Evolutionary conservation across 805 yeast genomes (phyloP).

Genomic region (Wickerhamiella parazyma): DNA sequence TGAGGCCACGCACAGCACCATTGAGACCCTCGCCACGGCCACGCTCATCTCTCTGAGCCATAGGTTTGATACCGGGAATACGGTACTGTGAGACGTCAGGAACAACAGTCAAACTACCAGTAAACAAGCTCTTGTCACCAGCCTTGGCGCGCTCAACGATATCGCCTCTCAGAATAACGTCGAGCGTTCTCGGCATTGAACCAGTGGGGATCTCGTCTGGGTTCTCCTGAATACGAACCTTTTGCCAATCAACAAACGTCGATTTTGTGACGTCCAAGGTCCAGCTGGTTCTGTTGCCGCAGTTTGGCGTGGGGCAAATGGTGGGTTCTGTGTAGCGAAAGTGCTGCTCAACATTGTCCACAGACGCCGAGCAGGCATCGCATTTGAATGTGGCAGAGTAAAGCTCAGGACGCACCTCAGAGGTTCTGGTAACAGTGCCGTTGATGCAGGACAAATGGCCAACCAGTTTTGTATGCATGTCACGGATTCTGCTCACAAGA

Average conservation of each 20-base stretch:
- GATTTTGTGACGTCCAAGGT: conserved; percentile 71
- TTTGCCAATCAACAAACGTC: conserved; percentile 91
- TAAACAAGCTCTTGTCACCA: conserved; percentile 86
- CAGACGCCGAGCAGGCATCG: conserved; percentile 70
- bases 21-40: conserved; percentile 57
- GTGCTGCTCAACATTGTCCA: conserved; percentile 82
- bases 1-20: conserved; percentile 80
- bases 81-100: conserved; percentile 93
- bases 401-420: conserved; percentile 92
- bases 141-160: conserved; percentile 93
- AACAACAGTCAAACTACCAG: conserved; percentile 87
- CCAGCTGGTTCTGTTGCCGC: conserved; percentile 80
- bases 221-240: conserved; percentile 87
- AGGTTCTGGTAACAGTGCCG: conserved; percentile 92
- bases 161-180: conserved; percentile 84
- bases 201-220: conserved; percentile 97
- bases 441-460: conserved; percentile 74
- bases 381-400: conserved; percentile 78
- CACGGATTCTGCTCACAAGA: conserved; percentile 69
- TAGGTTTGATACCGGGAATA: conserved; percentile 86
- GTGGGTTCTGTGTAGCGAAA: conserved; percentile 93
- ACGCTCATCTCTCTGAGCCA: conserved; percentile 53
- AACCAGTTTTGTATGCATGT: conserved; percentile 74
- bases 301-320: conserved; percentile 73
- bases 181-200: conserved; percentile 95